A percentile compares a stretch with the other conserved stretches of the same genome.
Evolutionary conservation across 768 basidiomycete species (phyloP).

Genomic region (Suillus tomentosus): DNA sequence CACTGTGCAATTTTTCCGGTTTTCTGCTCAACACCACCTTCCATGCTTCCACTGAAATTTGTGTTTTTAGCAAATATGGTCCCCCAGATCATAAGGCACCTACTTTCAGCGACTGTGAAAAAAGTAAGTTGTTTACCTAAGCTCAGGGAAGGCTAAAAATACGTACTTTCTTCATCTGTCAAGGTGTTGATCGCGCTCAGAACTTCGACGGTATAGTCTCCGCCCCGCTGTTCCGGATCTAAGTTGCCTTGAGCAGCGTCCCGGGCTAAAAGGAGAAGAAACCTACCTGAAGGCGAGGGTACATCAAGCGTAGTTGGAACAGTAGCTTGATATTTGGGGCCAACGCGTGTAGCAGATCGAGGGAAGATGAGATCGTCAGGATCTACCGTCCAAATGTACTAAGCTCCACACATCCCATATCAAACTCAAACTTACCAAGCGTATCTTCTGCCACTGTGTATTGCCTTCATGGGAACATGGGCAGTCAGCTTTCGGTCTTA

Average conservation of each 20-base stretch:
- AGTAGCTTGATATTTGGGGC: conserved; percentile 79
- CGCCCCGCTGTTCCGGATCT: conserved; percentile 59
- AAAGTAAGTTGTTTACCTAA: conserved; percentile 25
- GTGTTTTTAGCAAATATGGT: neutral
- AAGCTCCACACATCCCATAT: conserved; percentile 14
- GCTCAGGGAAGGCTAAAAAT: conserved; percentile 15
- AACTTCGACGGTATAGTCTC: conserved; percentile 73
- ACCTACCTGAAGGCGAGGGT: conserved; percentile 42
- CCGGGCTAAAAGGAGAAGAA: conserved; percentile 1
- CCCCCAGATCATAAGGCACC: conserved; percentile 23
- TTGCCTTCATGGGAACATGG: conserved; percentile 49
- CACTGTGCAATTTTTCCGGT: conserved; percentile 51
- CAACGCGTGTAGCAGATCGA: conserved; percentile 87
- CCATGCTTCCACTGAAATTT: conserved; percentile 62
- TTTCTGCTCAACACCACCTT: conserved; percentile 58
- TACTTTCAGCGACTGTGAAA: conserved; percentile 58
- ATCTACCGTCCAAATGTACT: conserved; percentile 54
- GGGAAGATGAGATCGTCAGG: conserved; percentile 97
- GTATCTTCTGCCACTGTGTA: conserved; percentile 93
- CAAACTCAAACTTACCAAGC: conserved; percentile 55
- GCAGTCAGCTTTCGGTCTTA: conserved; percentile 16
- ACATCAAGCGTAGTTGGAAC: conserved; percentile 44
- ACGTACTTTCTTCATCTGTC: conserved; percentile 67
- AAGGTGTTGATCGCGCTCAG: conserved; percentile 65
- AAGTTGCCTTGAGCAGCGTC: conserved; percentile 6